Evolutionary conservation across 768 basidiomycete genomes (phyloP).

Genomic region (Amanita inopinata): DNA sequence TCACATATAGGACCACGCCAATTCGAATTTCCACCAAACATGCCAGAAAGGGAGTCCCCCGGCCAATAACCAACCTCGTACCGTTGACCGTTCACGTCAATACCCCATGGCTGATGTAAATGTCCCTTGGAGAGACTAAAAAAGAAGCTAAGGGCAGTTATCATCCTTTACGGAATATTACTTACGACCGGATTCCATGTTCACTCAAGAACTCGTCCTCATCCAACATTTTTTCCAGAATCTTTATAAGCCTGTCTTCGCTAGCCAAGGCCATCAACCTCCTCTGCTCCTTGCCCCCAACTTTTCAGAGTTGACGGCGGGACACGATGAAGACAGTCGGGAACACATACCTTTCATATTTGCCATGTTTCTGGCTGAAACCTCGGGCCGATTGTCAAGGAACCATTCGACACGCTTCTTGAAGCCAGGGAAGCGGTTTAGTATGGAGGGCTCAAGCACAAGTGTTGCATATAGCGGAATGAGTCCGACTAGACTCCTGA

Average conservation of each 20-base stretch:
- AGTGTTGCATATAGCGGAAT: conserved; percentile 95
- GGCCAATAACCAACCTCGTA: conserved; percentile 98
- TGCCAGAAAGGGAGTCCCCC: conserved; percentile 91
- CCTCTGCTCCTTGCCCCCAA: conserved; percentile 72
- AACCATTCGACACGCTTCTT: conserved; percentile 99
- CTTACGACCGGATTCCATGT: conserved; percentile 91
- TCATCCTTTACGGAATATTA: conserved; percentile 11
- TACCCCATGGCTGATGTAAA: conserved; percentile 89
- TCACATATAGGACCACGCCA: conserved; percentile 89
- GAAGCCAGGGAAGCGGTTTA: conserved; percentile 94
- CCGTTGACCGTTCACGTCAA: conserved; percentile 85
- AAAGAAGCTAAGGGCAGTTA: neutral
- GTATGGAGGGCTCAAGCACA: conserved; percentile 80
- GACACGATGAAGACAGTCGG: too few relatives aligned
- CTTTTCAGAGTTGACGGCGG: conserved; percentile 15
- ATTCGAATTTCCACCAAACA: conserved; percentile 99
- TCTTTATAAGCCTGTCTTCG: conserved; percentile 81
- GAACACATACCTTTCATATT: conserved; percentile 77
- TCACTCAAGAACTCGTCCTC: conserved; percentile 96
- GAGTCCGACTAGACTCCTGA: conserved; percentile 93
- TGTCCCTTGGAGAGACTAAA: conserved; percentile 80
- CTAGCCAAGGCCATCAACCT: conserved; percentile 82
- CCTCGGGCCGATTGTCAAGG: conserved; percentile 81
- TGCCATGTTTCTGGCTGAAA: conserved; percentile 88
- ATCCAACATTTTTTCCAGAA: conserved; percentile 94